A percentile compares a stretch with the other conserved stretches of the same genome.
Evolutionary conservation across 768 basidiomycete species (phyloP).

Genomic region (Mycena polygramma): DNA sequence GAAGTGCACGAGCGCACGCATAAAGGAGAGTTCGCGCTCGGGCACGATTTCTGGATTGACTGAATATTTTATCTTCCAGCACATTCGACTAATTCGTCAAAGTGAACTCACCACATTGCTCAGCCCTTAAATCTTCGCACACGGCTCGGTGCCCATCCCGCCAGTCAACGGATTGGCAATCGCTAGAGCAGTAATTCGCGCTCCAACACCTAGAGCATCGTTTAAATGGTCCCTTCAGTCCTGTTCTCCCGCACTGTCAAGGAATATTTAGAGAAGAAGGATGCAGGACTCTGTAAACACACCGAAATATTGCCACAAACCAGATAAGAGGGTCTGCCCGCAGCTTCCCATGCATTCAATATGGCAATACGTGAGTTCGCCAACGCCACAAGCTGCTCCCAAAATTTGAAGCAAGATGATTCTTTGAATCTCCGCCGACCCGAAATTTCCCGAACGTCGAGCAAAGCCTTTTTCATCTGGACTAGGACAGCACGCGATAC

Average conservation of each 20-base stretch:
- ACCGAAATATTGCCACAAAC: constrained; percentile 1
- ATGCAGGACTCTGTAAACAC: neutral
- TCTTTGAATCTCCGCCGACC: neutral
- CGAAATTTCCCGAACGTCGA: neutral
- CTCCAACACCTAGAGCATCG: neutral
- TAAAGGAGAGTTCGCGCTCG: constrained; percentile 5
- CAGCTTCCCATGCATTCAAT: constrained; percentile 2
- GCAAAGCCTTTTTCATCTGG: neutral
- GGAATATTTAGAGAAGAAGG: neutral
- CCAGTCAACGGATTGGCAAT: neutral
- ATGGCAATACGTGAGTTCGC: neutral
- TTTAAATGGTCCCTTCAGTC: neutral
- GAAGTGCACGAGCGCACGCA: constrained; percentile 4
- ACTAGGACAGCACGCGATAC: neutral
- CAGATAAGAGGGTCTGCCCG: neutral
- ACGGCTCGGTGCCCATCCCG: neutral
- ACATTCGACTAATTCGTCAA: neutral
- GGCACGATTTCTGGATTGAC: neutral
- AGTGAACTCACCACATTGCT: neutral
- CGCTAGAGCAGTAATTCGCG: constrained; percentile 2
- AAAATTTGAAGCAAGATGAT: neutral
- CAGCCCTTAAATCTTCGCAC: neutral
- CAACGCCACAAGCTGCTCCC: neutral
- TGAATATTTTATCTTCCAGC: neutral
- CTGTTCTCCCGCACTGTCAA: neutral